Evolutionary conservation across 352 stramenopile genomes (phyloP), one percentile per base, ranked within the genome.

Genomic region (Pythium graminicola): DNA sequence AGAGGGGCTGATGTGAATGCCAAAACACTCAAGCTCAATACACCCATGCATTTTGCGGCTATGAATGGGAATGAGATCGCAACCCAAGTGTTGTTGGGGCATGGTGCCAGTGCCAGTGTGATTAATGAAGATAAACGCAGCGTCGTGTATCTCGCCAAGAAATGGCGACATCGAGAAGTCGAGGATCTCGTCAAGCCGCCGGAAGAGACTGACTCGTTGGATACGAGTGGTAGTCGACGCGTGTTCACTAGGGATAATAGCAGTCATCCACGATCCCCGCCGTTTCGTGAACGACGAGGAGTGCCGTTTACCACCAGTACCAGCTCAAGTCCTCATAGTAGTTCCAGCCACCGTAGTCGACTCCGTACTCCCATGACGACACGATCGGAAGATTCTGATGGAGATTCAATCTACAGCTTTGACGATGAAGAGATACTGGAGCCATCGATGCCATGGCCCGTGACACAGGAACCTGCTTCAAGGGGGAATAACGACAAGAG

Each of bases 91-190:
- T 62, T 90, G 2, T 50, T 88, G 2, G 65, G 70, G 1, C 51
- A 86, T 32, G 79, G 76, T n/a, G 79, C 76, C 0, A 85, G 70
- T 41, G 57, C 72, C 4, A 86, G 67, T 24, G 66, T 71, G 26
- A 83, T 83, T 46, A 88, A 90, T 51, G 79, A 87, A 56, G 79
- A 88, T 58, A 88, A 86, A 49, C 65, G 68, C 24, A 90, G 69
- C 31, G 76, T 85, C 11, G 65, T 90, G 32, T 90, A 86, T 31
- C 48, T 90, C 11, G 74, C 76, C 19, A 83, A 85, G 60, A 86
- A 89, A 54, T 90, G 79, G 79, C 63, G 73, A 7, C 72, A 84
- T 60, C 65, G 68, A n/a, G 56, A 46, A 0, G 73, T 86, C 0
- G 73, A 86, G 51, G 73, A 78, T 31, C 55, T 86, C 1, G 67